phyloP scores from a whole-genome alignment of 768 basidiomycete genomes.

The Leccinum arenicola region DNA sequence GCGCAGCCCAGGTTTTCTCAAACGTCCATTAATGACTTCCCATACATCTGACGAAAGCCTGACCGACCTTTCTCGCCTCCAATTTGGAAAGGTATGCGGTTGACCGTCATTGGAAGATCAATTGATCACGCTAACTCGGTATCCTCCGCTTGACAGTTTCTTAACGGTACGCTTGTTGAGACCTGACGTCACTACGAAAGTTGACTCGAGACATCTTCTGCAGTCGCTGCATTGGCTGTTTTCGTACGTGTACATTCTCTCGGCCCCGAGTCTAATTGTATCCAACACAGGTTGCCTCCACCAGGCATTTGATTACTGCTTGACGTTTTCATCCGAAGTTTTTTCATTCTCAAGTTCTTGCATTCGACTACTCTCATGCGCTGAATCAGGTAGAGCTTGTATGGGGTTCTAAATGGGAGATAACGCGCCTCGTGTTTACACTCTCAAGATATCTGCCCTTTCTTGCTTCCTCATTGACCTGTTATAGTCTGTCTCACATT shows the following conservation, averaged over 20 bases:
- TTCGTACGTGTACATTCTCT: slow-evolving; percentile 11
- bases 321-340: slow-evolving; percentile 24
- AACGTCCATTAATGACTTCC: slow-evolving; percentile 6
- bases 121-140: background rate
- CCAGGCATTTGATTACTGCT: slow-evolving; percentile 22
- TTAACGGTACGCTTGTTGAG: slow-evolving; percentile 16
- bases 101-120: background rate
- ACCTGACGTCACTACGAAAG: background rate
- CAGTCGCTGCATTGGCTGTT: slow-evolving; percentile 20
- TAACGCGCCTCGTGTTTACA: slow-evolving; percentile 24
- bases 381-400: slow-evolving; percentile 13
- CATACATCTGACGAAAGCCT: slow-evolving; percentile 1
- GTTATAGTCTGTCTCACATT: slow-evolving; percentile 15
- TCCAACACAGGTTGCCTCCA: too few species aligned
- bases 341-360: background rate
- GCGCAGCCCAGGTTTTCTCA: background rate
- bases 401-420: slow-evolving; percentile 11
- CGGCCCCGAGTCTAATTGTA: background rate
- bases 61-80: slow-evolving; percentile 16
- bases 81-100: slow-evolving; percentile 21
- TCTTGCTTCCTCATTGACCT: slow-evolving; percentile 15
- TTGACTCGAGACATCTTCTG: background rate
- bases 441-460: slow-evolving; percentile 29
- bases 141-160: slow-evolving; percentile 3
- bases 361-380: background rate